Evolutionary conservation across 352 stramenopile species (phyloP), one percentile per base, ranked within the genome.

Genomic region (Globisporangium canariense): DNA sequence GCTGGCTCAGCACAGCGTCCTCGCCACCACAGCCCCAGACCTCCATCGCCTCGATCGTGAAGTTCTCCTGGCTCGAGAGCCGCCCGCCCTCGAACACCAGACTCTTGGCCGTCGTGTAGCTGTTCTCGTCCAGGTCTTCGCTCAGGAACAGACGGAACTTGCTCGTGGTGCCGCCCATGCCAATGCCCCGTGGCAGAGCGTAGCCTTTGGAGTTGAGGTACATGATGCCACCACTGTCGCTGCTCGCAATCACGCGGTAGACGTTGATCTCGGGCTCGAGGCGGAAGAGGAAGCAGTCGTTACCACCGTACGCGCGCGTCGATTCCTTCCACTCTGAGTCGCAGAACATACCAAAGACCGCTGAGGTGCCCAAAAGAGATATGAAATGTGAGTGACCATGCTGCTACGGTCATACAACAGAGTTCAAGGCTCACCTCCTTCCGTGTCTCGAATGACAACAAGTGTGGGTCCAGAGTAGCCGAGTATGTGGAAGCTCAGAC

Each of bases 201-300:
- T 83, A 86, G 8, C 85, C 87, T 46, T 95, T 95, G 10, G 87
- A 94, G 70, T 95, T 93, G 58, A 94, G 72, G 51, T 95, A 95
- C 87, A 95, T 95, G 69, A 90, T 86, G 61, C 92, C 89, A 49
- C 52, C 32, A 10, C 9, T 41, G 36, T 58, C 52, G 14, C 32
- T 46, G 32, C 66, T 83, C 0, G 74, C 69, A 20, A 60, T 80
- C 14, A 83, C 78, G 20, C 72, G 81, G 63, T 88, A 93, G 16
- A 93, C 67, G 49, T 60, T 83, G 46, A 92, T 78, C 10, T 85
- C 73, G 4, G 85, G 87, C 11, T 75, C 67, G 38, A 91, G 47
- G 41, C 83, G 83, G 58, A 90, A 95, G 36, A 95, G 73, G 51
- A 95, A 94, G 49, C 87, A 95, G 7, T 77, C 77, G 43, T 90